Evolutionary conservation across 139 green algal species (phyloP), one percentile per base, ranked within the genome.

Genomic region (Micromonas pusilla): DNA sequence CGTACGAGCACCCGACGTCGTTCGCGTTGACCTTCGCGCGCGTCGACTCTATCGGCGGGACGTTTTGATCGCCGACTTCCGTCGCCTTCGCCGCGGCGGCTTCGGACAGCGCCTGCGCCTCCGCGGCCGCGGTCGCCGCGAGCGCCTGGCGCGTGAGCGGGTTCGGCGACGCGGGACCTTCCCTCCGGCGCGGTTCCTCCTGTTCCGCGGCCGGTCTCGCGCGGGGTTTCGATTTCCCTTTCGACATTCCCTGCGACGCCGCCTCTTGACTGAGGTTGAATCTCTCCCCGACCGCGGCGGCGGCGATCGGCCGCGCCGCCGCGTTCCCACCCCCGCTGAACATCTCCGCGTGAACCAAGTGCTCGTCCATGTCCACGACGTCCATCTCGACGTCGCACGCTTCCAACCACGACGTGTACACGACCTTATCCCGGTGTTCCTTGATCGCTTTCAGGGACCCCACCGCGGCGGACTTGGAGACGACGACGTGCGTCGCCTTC

Each of bases 401-500:
- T 9, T 57, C 45, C 45, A 57, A 16, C 45, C 45, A 57, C 9
- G 45, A 23, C 9, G 9, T 57, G 45, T 23, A 16, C 45, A 57
- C 45, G 9, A 16, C 16, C 45, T 57, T 57, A 57, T 57, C 45
- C 45, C 45, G 45, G 9, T 57, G 45, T 23, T 57, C 45, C 9
- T 16, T 9, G 9, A 57, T 57, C 9, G 9, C 45, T 16, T 16
- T 57, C 9, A 57, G 45, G 45, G 9, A 23, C 16, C 45, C 45
- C 45, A 16, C 45, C 45, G 45, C 32, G 30, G 33, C 5, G 5
- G 26, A 25, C 4, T n/a, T 6, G 37, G 21, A 62, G 26, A 75
- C 2, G 37, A 75, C 68, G 19, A 75, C 33, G 68, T 75, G 68
- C 36, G 68, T 75, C 21, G 68, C 68, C 5, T 63, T 75, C 1